A percentile compares a stretch with the other conserved stretches of the same genome.
Evolutionary conservation across 2,329 filamentous ascomycete species (phyloP).

Genomic region (Arachnomyces sp.): DNA sequence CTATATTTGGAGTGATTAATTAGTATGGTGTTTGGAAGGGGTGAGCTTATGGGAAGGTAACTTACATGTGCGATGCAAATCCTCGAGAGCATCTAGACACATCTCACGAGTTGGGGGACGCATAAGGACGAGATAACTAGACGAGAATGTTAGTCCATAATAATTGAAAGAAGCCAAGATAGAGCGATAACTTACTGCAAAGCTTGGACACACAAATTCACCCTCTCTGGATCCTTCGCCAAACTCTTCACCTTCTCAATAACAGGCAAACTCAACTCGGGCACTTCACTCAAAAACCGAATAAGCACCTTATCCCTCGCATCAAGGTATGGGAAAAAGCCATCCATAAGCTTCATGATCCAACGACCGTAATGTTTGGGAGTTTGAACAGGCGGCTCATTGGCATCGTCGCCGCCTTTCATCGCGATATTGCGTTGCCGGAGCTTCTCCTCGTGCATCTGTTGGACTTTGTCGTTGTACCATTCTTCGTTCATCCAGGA

Average conservation of each 20-base stretch:
- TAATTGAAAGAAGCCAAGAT: neutral
- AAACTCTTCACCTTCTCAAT: constrained; percentile 61
- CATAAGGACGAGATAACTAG: constrained; percentile 48
- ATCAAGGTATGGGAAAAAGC: constrained; percentile 85
- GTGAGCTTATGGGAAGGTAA: constrained; percentile 2
- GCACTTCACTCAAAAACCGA: constrained; percentile 84
- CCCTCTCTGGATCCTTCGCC: constrained; percentile 55
- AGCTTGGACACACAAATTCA: constrained; percentile 50
- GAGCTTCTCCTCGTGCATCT: constrained; percentile 33
- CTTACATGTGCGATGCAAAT: constrained; percentile 50
- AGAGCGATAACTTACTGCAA: constrained; percentile 41
- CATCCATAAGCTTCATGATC: constrained; percentile 73
- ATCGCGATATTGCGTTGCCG: constrained; percentile 14
- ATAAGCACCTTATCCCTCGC: constrained; percentile 82
- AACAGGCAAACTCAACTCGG: constrained; percentile 63
- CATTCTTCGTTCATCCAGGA: constrained; percentile 96
- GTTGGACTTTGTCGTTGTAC: constrained; percentile 73
- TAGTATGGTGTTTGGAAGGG: no score
- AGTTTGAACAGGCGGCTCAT: constrained; percentile 33
- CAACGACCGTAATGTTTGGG: constrained; percentile 65
- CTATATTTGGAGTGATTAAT: constrained; percentile 20
- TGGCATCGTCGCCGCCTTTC: constrained; percentile 36
- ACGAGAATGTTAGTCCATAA: neutral
- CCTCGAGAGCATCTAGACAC: constrained; percentile 50
- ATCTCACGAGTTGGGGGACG: constrained; percentile 51